Percentiles rank a stretch among this genome's conserved stretches.
Conservation (phyloP, 1,139 yeast species). For the Diutina scorzettiae region DNA sequence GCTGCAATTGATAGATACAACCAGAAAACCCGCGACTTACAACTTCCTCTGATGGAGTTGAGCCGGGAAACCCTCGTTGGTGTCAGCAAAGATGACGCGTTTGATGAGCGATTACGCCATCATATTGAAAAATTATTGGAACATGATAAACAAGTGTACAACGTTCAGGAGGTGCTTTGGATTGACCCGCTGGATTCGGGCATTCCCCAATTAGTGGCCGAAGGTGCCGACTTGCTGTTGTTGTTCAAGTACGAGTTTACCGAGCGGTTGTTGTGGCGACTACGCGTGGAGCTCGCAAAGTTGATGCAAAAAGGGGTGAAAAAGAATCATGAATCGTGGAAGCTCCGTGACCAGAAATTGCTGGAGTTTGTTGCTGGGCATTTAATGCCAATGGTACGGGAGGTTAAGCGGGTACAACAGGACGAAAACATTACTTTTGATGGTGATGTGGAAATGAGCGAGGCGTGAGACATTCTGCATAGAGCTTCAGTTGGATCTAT, state of each 20-base stretch:
- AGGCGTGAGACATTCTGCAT: no score
- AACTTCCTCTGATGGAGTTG: neutral
- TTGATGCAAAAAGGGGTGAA: neutral
- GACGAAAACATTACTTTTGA: no score
- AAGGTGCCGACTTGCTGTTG: neutral
- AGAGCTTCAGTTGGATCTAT: no score
- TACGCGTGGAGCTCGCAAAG: neutral
- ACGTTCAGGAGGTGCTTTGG: neutral
- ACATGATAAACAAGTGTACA: neutral
- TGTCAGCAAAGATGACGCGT: neutral
- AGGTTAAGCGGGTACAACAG: neutral
- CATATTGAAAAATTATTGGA: neutral
- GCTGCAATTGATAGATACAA: neutral
- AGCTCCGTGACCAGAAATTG: neutral
- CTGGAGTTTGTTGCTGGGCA: neutral
- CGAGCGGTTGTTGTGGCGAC: neutral
- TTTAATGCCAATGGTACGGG: neutral
- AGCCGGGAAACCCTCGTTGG: neutral
- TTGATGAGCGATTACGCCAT: neutral
- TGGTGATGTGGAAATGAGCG: no score
- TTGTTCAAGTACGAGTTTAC: neutral
- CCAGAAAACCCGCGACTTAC: neutral
- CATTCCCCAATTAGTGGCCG: neutral
- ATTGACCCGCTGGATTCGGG: neutral
- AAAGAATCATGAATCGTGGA: neutral